A percentile compares a stretch with the other conserved stretches of the same genome.
Conservation (phyloP, 768 basidiomycete species). For the Rhodosporidiobolus sp. region DNA sequence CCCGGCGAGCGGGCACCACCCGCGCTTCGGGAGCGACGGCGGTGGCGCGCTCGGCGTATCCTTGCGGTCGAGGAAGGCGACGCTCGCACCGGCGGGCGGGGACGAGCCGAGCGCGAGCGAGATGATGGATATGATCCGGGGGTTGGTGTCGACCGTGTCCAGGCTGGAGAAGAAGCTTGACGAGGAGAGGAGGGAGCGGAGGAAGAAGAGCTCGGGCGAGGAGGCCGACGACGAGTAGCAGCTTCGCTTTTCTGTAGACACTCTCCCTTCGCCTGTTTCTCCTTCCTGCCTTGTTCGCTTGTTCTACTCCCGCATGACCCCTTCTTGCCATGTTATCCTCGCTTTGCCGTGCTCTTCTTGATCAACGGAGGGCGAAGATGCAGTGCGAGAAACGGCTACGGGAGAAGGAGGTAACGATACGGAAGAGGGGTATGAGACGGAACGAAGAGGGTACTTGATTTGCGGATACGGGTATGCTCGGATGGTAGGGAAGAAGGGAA, state of each 20-base stretch:
- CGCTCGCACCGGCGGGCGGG: not conserved
- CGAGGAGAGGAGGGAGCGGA: slow-evolving; percentile 43
- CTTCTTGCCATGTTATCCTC: too few species aligned
- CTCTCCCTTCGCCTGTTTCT: slow-evolving; percentile 43
- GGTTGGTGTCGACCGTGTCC: slow-evolving; percentile 42
- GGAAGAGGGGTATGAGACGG: too few species aligned
- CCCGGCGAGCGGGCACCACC: not conserved
- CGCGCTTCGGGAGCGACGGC: slow-evolving; percentile 5
- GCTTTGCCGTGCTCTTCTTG: too few species aligned
- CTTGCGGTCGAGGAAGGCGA: not conserved
- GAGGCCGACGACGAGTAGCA: slow-evolving; percentile 43
- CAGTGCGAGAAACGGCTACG: too few species aligned
- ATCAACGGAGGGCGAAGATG: too few species aligned
- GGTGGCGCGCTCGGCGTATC: not conserved
- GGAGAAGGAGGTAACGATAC: too few species aligned
- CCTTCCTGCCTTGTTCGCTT: not conserved
- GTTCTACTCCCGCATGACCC: not conserved
- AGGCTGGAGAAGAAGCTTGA: slow-evolving; percentile 51
- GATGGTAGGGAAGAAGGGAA: not conserved
- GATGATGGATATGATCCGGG: slow-evolving; percentile 18
- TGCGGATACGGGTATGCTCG: too few species aligned
- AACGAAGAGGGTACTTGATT: too few species aligned
- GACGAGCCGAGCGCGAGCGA: slow-evolving; percentile 6
- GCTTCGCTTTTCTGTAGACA: too few species aligned
- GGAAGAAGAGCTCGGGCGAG: not conserved